Evolutionary conservation across 164 flowering plant species (phyloP).

Genomic region (Pachysandra terminalis): DNA sequence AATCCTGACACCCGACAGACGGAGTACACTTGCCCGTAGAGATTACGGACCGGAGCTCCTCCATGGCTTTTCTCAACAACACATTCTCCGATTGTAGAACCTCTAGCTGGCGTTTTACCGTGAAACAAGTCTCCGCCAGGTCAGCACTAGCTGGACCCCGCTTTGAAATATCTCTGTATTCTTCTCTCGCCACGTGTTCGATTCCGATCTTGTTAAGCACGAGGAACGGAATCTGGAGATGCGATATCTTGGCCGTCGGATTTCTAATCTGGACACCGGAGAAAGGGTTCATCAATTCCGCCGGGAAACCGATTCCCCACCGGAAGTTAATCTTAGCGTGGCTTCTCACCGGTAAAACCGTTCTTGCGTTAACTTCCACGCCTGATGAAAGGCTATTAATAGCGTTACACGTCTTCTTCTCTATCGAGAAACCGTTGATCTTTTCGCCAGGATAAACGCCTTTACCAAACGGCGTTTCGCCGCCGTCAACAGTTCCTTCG

Average conservation of each 20-base stretch:
- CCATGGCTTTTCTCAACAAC: slow-evolving; percentile 45
- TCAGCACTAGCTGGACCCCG: slow-evolving; percentile 21
- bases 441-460: slow-evolving; percentile 8
- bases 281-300: no score
- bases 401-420: neutral
- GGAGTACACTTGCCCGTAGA: slow-evolving; percentile 1
- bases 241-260: no score
- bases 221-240: no score
- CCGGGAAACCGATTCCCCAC: no score
- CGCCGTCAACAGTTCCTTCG: neutral
- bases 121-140: slow-evolving; percentile 31
- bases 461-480: neutral
- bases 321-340: no score
- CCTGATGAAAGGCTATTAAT: no score
- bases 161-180: slow-evolving; percentile 5
- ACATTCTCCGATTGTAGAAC: slow-evolving; percentile 44
- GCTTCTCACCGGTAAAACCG: no score
- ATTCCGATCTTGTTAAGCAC: no score
- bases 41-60: slow-evolving; percentile 43
- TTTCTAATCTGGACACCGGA: no score
- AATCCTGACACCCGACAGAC: slow-evolving; percentile 2
- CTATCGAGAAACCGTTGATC: neutral
- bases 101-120: slow-evolving; percentile 49
- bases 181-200: slow-evolving; percentile 47
- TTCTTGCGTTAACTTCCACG: no score